phyloP scores from a whole-genome alignment of 495 filamentous ascomycete genomes.

The Clohesyomyces aquaticus region DNA sequence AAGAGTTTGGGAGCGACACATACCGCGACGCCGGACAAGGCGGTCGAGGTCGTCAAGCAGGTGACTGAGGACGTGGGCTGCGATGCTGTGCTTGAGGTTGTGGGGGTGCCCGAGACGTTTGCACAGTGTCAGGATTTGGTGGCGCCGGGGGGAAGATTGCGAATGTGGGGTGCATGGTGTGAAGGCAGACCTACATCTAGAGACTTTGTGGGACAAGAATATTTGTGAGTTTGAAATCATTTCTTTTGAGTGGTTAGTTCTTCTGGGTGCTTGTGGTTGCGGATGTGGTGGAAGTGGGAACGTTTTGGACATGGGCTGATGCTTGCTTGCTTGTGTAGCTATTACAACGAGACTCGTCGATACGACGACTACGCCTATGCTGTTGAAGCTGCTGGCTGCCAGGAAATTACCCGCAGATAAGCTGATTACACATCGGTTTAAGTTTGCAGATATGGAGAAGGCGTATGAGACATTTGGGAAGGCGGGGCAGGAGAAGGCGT shows the following conservation, averaged over 20 bases:
- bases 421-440: slow-evolving; percentile 53
- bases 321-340: slow-evolving; percentile 44
- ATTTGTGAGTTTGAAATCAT: slow-evolving; percentile 36
- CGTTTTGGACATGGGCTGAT: slow-evolving; percentile 19
- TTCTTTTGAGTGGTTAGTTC: too few species aligned
- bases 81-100: slow-evolving; percentile 60
- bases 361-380: slow-evolving; percentile 50
- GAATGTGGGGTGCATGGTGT: slow-evolving; percentile 57
- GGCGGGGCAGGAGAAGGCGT: slow-evolving; percentile 45
- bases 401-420: slow-evolving; percentile 46
- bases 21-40: slow-evolving; percentile 44
- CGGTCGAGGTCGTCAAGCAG: slow-evolving; percentile 44
- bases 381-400: slow-evolving; percentile 50
- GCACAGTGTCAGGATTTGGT: slow-evolving; percentile 55
- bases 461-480: slow-evolving; percentile 48
- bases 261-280: too few species aligned
- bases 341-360: slow-evolving; percentile 54
- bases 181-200: slow-evolving; percentile 50
- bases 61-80: slow-evolving; percentile 54
- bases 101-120: slow-evolving; percentile 55
- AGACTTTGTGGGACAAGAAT: slow-evolving; percentile 43
- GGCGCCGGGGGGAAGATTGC: slow-evolving; percentile 56
- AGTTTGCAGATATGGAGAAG: slow-evolving; percentile 47
- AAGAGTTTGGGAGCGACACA: slow-evolving; percentile 52
- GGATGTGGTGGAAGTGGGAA: slow-evolving; percentile 4